Evolutionary conservation across 2,329 filamentous ascomycete genomes (phyloP).

Genomic region (Penicillium sp.): DNA sequence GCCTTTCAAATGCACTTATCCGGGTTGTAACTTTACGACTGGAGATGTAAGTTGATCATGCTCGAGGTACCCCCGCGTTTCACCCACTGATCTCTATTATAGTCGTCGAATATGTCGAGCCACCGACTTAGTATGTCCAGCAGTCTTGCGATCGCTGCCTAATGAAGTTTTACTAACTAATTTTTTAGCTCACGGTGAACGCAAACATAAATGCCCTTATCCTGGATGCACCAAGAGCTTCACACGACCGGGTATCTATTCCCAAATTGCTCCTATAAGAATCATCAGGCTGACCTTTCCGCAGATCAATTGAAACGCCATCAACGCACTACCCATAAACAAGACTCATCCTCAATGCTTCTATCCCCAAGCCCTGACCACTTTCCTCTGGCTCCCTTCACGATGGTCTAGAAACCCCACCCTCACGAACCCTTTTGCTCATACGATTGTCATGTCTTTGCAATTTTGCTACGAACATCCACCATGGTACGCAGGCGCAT

Average conservation of each 20-base stretch:
- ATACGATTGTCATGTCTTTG: not conserved
- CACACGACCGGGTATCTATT: conserved; percentile 40
- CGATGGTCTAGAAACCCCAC: conserved; percentile 1
- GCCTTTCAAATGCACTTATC: conserved; percentile 44
- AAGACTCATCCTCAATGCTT: conserved; percentile 15
- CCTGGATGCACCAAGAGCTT: conserved; percentile 45
- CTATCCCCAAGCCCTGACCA: conserved; percentile 26
- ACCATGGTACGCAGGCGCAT: too few relatives aligned
- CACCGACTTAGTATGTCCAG: conserved; percentile 44
- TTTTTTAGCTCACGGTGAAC: conserved; percentile 39
- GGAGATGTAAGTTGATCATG: conserved; percentile 38
- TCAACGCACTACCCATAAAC: conserved; percentile 39
- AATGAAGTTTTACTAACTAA: conserved; percentile 13
- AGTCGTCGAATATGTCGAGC: conserved; percentile 48
- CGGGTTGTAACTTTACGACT: conserved; percentile 44
- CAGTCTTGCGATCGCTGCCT: not conserved
- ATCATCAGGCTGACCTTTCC: conserved; percentile 1
- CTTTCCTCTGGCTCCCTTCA: conserved; percentile 22
- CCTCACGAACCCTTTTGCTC: not conserved
- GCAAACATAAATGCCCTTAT: conserved; percentile 42
- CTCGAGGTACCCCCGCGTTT: not conserved
- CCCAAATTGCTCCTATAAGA: not conserved
- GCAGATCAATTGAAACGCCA: conserved; percentile 44
- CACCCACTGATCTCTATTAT: not conserved
- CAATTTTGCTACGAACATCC: not conserved